phyloP scores from a whole-genome alignment of 2,329 filamentous ascomycete species.

The Hypoxylon sp. region DNA sequence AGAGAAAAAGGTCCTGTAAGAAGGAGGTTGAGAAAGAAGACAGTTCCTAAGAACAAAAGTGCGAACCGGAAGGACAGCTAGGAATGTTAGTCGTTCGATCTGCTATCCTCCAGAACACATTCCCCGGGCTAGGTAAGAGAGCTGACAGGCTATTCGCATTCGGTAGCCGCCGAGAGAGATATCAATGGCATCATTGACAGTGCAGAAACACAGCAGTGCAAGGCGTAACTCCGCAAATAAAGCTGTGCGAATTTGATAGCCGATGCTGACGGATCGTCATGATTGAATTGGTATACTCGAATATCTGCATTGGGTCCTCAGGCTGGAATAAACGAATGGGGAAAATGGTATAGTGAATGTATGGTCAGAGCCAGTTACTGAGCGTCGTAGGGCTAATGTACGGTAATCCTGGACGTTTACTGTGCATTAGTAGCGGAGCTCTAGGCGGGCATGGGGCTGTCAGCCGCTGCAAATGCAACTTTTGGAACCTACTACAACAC shows the following conservation, averaged over 20 bases:
- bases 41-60: slow-evolving; percentile 1
- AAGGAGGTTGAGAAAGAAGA: background rate
- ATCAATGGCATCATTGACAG: background rate
- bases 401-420: background rate
- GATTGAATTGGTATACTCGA: background rate
- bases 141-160: background rate
- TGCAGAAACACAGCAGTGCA: background rate
- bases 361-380: background rate
- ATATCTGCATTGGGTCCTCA: background rate
- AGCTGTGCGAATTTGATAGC: background rate
- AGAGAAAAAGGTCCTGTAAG: background rate
- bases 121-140: background rate
- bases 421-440: background rate
- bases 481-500: background rate
- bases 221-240: background rate
- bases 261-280: background rate
- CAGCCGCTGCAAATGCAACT: background rate
- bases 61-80: background rate
- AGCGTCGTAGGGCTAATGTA: background rate
- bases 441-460: background rate
- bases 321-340: background rate
- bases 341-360: slow-evolving; percentile 1
- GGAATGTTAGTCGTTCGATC: background rate
- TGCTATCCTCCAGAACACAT: background rate
- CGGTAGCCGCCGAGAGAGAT: background rate